phyloP scores from a whole-genome alignment of 306 rosid genomes.

The Vigna mungo region DNA sequence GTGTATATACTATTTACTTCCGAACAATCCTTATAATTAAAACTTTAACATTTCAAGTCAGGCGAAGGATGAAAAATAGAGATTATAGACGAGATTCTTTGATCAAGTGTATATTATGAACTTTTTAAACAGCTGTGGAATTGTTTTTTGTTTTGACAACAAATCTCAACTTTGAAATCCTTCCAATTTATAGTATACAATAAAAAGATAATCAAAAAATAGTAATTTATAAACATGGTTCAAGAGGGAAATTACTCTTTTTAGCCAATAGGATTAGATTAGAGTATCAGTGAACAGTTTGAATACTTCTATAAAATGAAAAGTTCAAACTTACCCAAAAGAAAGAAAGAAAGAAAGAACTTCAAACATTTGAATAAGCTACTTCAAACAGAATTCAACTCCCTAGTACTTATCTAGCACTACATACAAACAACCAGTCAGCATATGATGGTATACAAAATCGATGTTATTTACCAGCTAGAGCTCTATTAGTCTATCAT shows the following conservation, averaged over 20 bases:
- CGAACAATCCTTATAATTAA: too few species aligned
- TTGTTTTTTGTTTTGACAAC: neutral
- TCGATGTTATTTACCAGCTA: constrained; percentile 37
- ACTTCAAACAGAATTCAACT: constrained; percentile 8
- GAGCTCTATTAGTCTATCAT: neutral
- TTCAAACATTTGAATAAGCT: too few species aligned
- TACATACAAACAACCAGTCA: constrained; percentile 3
- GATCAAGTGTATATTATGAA: neutral
- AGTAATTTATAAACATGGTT: too few species aligned
- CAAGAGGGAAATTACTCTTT: too few species aligned
- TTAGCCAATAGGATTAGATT: too few species aligned
- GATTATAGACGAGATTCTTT: too few species aligned
- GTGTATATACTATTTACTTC: too few species aligned
- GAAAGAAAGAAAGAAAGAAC: too few species aligned
- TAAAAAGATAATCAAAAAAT: neutral
- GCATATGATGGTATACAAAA: constrained; percentile 36
- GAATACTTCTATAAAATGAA: too few species aligned
- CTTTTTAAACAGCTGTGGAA: neutral
- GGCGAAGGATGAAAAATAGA: too few species aligned
- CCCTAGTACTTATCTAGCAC: neutral
- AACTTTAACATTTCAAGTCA: too few species aligned
- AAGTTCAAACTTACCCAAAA: neutral
- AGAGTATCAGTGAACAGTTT: too few species aligned
- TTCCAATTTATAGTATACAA: neutral
- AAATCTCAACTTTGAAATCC: neutral